phyloP scores from a whole-genome alignment of 495 filamentous ascomycete species.

The Schizothecium vesticola region DNA sequence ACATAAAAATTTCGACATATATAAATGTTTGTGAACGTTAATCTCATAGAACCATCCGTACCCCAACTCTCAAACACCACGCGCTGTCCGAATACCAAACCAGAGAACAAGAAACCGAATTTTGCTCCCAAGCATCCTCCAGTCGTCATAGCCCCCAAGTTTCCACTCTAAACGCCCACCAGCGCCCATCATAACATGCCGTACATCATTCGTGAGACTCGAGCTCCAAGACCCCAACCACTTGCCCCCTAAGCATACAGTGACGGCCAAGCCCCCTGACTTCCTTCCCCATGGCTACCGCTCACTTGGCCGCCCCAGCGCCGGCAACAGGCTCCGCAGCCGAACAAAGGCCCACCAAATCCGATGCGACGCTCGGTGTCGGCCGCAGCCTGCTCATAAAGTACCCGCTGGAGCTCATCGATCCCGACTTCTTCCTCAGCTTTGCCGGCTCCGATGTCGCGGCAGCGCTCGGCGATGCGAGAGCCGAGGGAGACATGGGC shows the following conservation, averaged over 20 bases:
- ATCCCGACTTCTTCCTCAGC: neutral
- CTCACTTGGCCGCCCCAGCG: neutral
- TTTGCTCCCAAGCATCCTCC: neutral
- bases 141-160: neutral
- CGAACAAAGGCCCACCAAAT: conserved; percentile 1
- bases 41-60: neutral
- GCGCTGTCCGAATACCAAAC: neutral
- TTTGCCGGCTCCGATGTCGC: neutral
- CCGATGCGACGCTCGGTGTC: conserved; percentile 5
- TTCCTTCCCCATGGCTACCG: neutral
- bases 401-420: neutral
- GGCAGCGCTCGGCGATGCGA: neutral
- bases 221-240: neutral
- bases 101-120: neutral
- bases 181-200: neutral
- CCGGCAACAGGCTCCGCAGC: conserved; percentile 2
- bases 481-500: neutral
- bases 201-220: neutral
- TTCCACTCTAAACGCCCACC: neutral
- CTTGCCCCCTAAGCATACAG: neutral
- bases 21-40: neutral
- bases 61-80: neutral
- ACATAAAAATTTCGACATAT: neutral
- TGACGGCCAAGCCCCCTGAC: neutral
- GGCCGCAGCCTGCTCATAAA: neutral